Base-by-base conservation (phyloP, 441 rosid genomes). In the Geranium incanum region DNA sequence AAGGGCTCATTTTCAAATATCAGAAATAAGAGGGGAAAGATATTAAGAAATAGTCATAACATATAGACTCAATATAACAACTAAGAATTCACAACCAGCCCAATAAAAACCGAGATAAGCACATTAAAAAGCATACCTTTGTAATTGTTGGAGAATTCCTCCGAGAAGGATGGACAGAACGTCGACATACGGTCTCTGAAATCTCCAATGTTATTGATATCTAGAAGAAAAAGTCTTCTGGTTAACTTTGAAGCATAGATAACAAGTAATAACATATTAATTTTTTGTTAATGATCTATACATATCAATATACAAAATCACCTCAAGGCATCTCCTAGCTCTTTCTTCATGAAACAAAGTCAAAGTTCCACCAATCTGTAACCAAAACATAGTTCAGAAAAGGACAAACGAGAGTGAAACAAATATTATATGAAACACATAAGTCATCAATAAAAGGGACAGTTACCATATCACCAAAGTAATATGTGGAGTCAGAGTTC, bases 351-450 rank as follows among this genome's bases (percentile, higher is more conserved):
- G 97, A 76, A 94, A 92, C 82, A 94, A 90, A 3, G 93, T 92
- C 68, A 94, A 90, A 78, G 99, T 94, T 72, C 97, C 97, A 68
- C 99, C 99, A 48, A 94, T 94, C 99, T 94, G 86, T 62, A 72
- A 77, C 16, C 38, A 33, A 50, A 65, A 80, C 21, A 76, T 68
- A 16, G 63, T 57, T 18, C 23, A 13, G 23, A 6, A 57, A 57
- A 43, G 50, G 50, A 43, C 8, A 43, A 4, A 57, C 11, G 13
- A 59, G 7, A 7, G 65, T 59, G 33, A 59, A 15, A 19, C 65
- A 18, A 59, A 59, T 6, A 59, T 41, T 59, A 64, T 57, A 68
- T 57, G 60, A 72, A 73, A 68, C 55, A 66, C 68, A 55, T 8
- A 74, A 70, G 41, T 21, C 36, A 36, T 8, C 18, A 41, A 57